Evolutionary conservation across 208 protist species (phyloP).

Genomic region (Vickermania ingenoplastis): DNA sequence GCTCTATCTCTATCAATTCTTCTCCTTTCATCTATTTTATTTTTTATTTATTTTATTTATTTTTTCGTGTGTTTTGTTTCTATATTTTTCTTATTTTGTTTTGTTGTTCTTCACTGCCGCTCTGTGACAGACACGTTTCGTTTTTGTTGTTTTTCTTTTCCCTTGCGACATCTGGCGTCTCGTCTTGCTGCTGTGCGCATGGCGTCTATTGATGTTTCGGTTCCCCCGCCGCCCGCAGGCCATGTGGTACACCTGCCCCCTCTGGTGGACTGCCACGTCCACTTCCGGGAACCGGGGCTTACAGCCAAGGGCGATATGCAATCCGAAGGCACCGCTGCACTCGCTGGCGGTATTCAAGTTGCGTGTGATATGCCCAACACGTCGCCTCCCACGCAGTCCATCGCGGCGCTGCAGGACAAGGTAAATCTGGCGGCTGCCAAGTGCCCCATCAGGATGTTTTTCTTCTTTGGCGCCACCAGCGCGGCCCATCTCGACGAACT

Average conservation of each 20-base stretch:
- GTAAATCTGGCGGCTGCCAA: constrained; percentile 25
- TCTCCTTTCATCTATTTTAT: too few relatives aligned
- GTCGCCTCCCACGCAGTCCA: constrained; percentile 63
- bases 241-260: constrained; percentile 46
- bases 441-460: constrained; percentile 37
- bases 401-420: constrained; percentile 63
- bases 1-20: too few relatives aligned
- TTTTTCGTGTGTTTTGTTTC: too few relatives aligned
- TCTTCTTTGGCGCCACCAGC: constrained; percentile 78
- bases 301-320: constrained; percentile 91
- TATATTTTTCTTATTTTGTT: too few relatives aligned
- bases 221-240: too few relatives aligned
- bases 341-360: constrained; percentile 80
- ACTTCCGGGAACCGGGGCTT: constrained; percentile 90
- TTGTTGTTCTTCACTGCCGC: too few relatives aligned
- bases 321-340: constrained; percentile 80
- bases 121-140: too few relatives aligned
- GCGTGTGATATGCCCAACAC: constrained; percentile 88
- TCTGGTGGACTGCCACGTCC: constrained; percentile 92
- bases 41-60: too few relatives aligned
- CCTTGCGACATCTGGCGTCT: too few relatives aligned
- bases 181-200: too few relatives aligned
- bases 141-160: too few relatives aligned
- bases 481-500: constrained; percentile 52
- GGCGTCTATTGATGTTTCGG: too few relatives aligned